Evolutionary conservation across 2,329 filamentous ascomycete genomes (phyloP), one percentile per base, ranked within the genome.

Genomic region (Pezicula neosporulosa): DNA sequence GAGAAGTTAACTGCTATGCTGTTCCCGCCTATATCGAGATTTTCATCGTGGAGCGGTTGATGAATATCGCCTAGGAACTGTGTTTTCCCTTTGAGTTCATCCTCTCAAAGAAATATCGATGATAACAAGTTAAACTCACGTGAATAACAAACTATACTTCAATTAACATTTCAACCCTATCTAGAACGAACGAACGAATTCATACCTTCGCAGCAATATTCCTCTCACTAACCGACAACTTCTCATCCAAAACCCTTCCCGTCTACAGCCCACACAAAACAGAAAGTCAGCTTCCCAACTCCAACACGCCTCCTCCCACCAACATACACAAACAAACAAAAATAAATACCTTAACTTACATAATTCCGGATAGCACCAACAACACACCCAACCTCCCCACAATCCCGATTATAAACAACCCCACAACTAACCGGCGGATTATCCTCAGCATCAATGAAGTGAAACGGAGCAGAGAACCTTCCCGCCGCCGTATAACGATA

Each of bases 41-140:
- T 75, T 67, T 87, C 84, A 49, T 79, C 80, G 66, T 87, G 84
- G 51, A 87, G 71, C 28, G 84, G 84, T 69, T 87, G 82, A 66
- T 88, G 84, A 53, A 87, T 80, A 66, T 89, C 86, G 49, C 83
- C 83, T 49, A 89, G 69, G 63, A 89, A 89, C 68, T 89, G 81
- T 38, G 85, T 68, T 51, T 85, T 73, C 64, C 5, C 21, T 13
- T 7, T 43, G 10, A 41, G 24, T 9, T 55, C 13, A 56, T 50
- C 47, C 27, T 49, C 3, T 6, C 4, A 12, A 16, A n/a, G 43
- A 8, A 9, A 2, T 8, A 16, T 15, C 12, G 5, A 42, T 12
- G 4, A 18, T 3, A 35, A 15, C 41, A 52, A 52, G 53, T 3
- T 64, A 55, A 19, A 66, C 66, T 57, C 65, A 63, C 63, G 63